Evolutionary conservation across 257 asterid species (phyloP).

Genomic region (Handroanthus guayacan): DNA sequence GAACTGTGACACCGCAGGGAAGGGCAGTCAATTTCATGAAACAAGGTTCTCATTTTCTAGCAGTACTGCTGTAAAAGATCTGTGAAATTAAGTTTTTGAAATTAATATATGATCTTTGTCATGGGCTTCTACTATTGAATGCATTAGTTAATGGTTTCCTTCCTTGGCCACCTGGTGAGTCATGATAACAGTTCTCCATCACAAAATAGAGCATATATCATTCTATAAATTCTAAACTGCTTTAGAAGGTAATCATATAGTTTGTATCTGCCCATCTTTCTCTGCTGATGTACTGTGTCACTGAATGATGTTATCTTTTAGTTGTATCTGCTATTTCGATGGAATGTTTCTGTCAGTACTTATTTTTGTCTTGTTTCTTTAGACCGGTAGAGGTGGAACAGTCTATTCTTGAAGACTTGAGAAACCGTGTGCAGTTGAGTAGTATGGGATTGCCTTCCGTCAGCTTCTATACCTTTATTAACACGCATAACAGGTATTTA

Average conservation of each 20-base stretch:
- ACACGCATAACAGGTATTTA: slow-evolving; percentile 87
- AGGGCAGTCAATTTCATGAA: background rate
- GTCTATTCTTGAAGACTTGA: slow-evolving; percentile 91
- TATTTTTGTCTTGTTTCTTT: slow-evolving; percentile 36
- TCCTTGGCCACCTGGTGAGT: slow-evolving; percentile 8
- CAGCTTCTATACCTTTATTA: slow-evolving; percentile 91
- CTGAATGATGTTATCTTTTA: slow-evolving; percentile 24
- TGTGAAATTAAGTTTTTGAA: background rate
- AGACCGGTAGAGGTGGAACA: slow-evolving; percentile 91
- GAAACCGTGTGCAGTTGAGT: slow-evolving; percentile 94
- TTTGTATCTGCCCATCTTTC: background rate
- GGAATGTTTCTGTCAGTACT: slow-evolving; percentile 1
- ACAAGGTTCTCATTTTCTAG: background rate
- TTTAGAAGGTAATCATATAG: background rate
- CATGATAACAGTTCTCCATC: background rate
- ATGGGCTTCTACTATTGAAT: background rate
- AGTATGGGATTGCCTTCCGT: slow-evolving; percentile 81
- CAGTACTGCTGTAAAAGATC: background rate
- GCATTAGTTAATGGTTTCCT: too few relatives aligned
- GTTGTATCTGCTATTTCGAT: slow-evolving; percentile 32
- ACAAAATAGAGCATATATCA: background rate
- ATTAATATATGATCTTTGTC: background rate
- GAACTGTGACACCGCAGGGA: background rate
- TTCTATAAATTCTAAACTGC: slow-evolving; percentile 2
- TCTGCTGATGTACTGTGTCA: background rate